phyloP scores from a whole-genome alignment of 176 grass and related monocot species.

The Triticum urartu region DNA sequence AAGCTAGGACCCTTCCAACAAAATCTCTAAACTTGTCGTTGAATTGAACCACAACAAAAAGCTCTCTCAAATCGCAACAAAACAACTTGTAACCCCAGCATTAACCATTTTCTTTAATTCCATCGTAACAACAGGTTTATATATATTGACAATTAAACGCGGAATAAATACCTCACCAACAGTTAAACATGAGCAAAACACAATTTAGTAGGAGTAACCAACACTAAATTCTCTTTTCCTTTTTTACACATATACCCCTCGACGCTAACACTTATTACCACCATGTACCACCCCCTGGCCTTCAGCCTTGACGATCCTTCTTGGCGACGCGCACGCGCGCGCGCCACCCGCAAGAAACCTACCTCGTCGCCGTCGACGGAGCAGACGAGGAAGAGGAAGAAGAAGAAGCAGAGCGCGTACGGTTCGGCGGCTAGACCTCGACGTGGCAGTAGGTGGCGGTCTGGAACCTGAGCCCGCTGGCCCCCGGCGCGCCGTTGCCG shows the following conservation, averaged over 20 bases:
- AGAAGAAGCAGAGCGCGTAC: not conserved
- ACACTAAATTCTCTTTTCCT: not conserved
- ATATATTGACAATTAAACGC: slow-evolving; percentile 28
- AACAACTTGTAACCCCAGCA: not conserved
- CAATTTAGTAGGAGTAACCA: not conserved
- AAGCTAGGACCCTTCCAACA: slow-evolving; percentile 10
- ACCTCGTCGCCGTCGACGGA: slow-evolving; percentile 7
- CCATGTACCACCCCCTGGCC: not conserved
- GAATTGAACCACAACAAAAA: slow-evolving; percentile 15
- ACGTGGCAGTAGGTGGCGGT: slow-evolving; percentile 57
- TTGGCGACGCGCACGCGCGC: not conserved
- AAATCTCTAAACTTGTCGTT: slow-evolving; percentile 13
- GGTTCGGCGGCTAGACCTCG: slow-evolving; percentile 27
- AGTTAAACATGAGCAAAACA: not conserved
- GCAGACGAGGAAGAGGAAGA: not conserved
- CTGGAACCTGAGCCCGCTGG: slow-evolving; percentile 54
- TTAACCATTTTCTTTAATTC: not conserved
- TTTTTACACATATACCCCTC: slow-evolving; percentile 17
- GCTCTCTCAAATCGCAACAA: not conserved
- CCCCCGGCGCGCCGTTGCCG: slow-evolving; percentile 5
- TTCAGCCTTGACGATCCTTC: not conserved
- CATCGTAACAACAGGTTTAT: not conserved
- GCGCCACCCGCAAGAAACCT: slow-evolving; percentile 1
- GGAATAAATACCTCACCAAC: slow-evolving; percentile 9
- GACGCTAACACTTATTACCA: slow-evolving; percentile 19